phyloP scores from a whole-genome alignment of 441 rosid species.

The Croton setiger region DNA sequence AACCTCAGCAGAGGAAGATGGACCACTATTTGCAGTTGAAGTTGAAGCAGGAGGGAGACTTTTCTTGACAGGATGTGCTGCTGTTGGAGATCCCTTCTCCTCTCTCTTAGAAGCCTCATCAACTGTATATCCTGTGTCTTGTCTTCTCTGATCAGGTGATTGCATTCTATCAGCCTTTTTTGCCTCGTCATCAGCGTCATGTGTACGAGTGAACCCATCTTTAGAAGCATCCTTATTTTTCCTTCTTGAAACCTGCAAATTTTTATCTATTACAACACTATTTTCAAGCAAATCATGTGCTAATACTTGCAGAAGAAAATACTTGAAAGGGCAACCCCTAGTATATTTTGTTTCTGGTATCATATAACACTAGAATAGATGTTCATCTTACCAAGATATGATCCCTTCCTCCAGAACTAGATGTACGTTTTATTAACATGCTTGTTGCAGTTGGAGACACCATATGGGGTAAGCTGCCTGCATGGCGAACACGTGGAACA shows the following conservation, averaged over 20 bases:
- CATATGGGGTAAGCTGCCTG: conserved; percentile 78
- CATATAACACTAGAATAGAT: neutral
- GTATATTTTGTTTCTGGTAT: neutral
- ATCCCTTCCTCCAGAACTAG: conserved; percentile 77
- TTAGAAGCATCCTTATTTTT: conserved; percentile 70
- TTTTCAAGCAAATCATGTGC: conserved; percentile 18
- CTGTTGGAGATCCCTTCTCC: conserved; percentile 38
- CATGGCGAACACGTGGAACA: conserved; percentile 87
- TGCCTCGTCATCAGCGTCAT: conserved; percentile 57
- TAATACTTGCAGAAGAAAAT: conserved; percentile 1
- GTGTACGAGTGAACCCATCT: conserved; percentile 43
- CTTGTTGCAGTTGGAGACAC: conserved; percentile 66
- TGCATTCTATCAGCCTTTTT: conserved; percentile 51
- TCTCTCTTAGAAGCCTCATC: conserved; percentile 43
- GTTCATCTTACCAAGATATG: conserved; percentile 50
- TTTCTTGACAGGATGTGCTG: conserved; percentile 33
- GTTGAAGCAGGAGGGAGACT: conserved; percentile 39
- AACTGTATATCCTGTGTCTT: conserved; percentile 39
- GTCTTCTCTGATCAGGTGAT: conserved; percentile 61
- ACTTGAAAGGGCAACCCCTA: neutral
- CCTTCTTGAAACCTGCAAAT: conserved; percentile 64
- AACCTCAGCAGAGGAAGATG: conserved; percentile 67
- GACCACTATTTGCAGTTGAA: conserved; percentile 70
- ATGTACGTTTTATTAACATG: conserved; percentile 62
- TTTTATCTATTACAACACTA: conserved; percentile 16